Conservation (phyloP, 345 rosid genomes). For the Populus simonii region DNA sequence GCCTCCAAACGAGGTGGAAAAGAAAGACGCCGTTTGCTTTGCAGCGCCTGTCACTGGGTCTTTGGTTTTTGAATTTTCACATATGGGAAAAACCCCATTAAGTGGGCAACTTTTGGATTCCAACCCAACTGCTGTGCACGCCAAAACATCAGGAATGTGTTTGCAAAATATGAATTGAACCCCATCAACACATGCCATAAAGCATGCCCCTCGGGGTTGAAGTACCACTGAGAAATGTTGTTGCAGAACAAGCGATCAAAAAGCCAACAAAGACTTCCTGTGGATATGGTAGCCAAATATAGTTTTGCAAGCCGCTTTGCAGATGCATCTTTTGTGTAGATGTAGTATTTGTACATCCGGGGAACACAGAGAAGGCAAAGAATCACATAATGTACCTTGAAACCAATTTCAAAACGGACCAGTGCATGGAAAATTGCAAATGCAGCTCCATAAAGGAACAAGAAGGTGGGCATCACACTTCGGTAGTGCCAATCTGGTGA, state of each 20-base stretch:
- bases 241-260: constrained; percentile 62
- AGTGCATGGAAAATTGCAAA: constrained; percentile 71
- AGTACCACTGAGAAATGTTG: constrained; percentile 52
- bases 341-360: constrained; percentile 93
- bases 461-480: constrained; percentile 92
- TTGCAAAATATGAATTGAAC: constrained; percentile 81
- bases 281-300: constrained; percentile 55
- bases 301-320: constrained; percentile 75
- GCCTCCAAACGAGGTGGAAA: background rate
- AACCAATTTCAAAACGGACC: constrained; percentile 66
- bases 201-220: constrained; percentile 93
- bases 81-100: constrained; percentile 64
- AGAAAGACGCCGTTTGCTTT: background rate
- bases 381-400: constrained; percentile 76
- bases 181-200: constrained; percentile 89
- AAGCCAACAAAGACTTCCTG: constrained; percentile 71
- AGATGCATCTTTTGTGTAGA: constrained; percentile 56
- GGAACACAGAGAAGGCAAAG: constrained; percentile 89
- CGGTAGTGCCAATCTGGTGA: constrained; percentile 99
- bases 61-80: constrained; percentile 83
- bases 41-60: constrained; percentile 9
- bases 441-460: constrained; percentile 79
- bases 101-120: constrained; percentile 59
- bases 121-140: constrained; percentile 82
- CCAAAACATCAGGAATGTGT: constrained; percentile 95